Evolutionary conservation across 495 filamentous ascomycete species (phyloP), one percentile per base, ranked within the genome.

Genomic region (Lophiostoma macrostomum): DNA sequence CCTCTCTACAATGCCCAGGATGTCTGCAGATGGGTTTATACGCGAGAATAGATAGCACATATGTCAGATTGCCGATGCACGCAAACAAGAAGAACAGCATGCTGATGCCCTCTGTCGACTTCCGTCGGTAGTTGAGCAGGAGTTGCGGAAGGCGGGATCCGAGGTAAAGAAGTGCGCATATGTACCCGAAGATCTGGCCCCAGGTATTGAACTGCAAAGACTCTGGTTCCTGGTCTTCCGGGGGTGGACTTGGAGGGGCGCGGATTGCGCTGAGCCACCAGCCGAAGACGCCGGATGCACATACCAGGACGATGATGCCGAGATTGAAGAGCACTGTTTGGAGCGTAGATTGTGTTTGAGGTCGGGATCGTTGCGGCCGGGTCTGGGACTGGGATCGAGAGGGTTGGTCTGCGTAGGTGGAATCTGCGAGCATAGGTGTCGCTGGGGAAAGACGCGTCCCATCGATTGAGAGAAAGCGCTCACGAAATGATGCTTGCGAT

Each of bases 41-140:
- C 5, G 88, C 90, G 37, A 97, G 71, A 32, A 98, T 97, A n/a
- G 81, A 86, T 14, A 95, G 65, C 4, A 96, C 90, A 63, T 94
- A 98, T 0, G 91, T 95, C 47, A 91, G 60, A 63, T 98, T 98
- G 2, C 93, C 93, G 18, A 96, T 78, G 66, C 90, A 96, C 6
- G 91, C 93, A 65, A 98, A 98, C 14, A 97, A 72, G 73, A 98
- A 98, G 73, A 98, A 98, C 0, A 98, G 74, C 60, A 95, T 76
- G 16, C 86, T 90, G 4, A 98, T 82, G 2, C 91, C 93, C 25
- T 96, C 91, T 1, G 90, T 96, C 24, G 81, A 86, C 68, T 93
- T 95, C 31, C 93, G 83, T 1, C 84, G 78, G 69, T 85, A 91
- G 65, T 98, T 98, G 25, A 96, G 80, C 4, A 96, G 72, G 6